Evolutionary conservation across 441 rosid species (phyloP), one percentile per base, ranked within the genome.

Genomic region (Brassica balearica): DNA sequence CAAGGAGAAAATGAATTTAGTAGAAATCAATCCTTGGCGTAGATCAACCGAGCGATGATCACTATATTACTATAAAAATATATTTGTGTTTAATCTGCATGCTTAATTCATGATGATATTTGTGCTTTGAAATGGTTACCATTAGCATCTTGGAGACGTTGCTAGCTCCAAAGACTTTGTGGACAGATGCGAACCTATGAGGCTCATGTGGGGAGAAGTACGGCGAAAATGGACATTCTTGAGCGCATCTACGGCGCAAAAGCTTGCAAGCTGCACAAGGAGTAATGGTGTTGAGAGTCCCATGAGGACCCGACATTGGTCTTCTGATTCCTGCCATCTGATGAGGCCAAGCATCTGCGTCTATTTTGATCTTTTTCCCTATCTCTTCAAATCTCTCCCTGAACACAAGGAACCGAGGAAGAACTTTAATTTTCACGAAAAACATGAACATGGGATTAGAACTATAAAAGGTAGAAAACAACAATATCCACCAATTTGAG

Each of bases 361-460:
- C 98, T 77, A 97, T 86, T 84, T 90, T 91, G 80, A 90, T 86
- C 90, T 89, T 92, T 85, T 94, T 94, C 12, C 88, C 94, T 91
- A 89, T 84, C 86, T 91, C 97, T 78, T 91, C 94, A 84, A 86
- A 87, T 88, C 89, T 90, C 89, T 91, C 98, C 88, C 97, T 94
- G 64, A 3, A 64, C 61, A 63, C 70, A 72, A 41, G 59, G n/a
- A 19, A 58, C 6, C 34, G 1, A 56, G 25, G n/a, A 68, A 68
- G 1, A 65, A 27, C 27, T 48, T 71, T 65, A 65, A 14, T 34
- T 65, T 80, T 69, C 19, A 59, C 12, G 20, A 27, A 51, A 15
- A 69, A 7, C 58, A 78, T 67, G 65, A 78, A 25, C 63, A 63
- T 63, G 56, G 23, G 74, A 79, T 43, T 1, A 61, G 22, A 69